Percentiles rank a stretch among this genome's conserved stretches.
Evolutionary conservation across 345 rosid species (phyloP).

Genomic region (Psidium guajava): DNA sequence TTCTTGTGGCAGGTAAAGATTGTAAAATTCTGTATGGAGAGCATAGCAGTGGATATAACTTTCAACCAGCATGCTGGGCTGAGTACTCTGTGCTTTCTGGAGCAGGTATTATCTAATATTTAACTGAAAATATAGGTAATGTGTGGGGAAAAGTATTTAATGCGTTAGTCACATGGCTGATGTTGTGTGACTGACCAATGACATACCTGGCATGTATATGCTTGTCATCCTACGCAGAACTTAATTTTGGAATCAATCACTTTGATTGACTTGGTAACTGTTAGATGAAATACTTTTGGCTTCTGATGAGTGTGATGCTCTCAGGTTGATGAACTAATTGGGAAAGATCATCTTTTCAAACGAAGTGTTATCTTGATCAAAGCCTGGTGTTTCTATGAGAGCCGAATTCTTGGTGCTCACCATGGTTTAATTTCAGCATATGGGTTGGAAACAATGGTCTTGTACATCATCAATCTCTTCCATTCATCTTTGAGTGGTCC

Average conservation of each 20-base stretch:
- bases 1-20: conserved; percentile 3
- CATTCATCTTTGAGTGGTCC: conserved; percentile 65
- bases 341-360: conserved; percentile 77
- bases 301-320: background rate
- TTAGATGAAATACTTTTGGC: background rate
- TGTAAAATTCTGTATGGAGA: conserved; percentile 3
- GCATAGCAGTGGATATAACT: conserved; percentile 3
- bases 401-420: conserved; percentile 87
- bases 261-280: background rate
- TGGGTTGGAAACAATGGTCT: conserved; percentile 70
- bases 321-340: conserved; percentile 61
- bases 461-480: conserved; percentile 61
- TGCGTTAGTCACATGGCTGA: background rate
- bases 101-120: conserved; percentile 1
- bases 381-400: conserved; percentile 96
- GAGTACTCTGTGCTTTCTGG: conserved; percentile 7
- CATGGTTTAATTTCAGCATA: conserved; percentile 78
- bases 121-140: background rate
- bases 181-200: background rate
- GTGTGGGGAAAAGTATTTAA: background rate
- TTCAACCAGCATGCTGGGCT: conserved; percentile 9
- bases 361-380: conserved; percentile 66
- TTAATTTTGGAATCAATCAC: background rate
- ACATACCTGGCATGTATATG: background rate
- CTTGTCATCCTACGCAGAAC: background rate